Evolutionary conservation across 1,139 yeast genomes (phyloP).

Genomic region (Hyphopichia buzzinii): DNA sequence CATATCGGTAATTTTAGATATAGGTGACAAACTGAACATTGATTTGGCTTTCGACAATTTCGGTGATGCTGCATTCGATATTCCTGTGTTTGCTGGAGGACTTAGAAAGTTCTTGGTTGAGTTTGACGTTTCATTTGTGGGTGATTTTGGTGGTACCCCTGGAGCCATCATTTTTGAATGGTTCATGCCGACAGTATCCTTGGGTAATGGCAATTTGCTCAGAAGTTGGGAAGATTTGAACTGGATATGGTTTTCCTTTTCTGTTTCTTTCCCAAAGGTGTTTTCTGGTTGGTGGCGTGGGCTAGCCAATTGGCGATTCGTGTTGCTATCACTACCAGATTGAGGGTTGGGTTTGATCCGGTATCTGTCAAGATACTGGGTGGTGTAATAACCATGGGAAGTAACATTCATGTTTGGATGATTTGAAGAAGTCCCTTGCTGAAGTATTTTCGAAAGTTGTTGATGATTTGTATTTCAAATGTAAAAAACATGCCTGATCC

Average conservation of each 20-base stretch:
- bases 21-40: conserved; percentile 4
- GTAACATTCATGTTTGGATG: conserved; percentile 29
- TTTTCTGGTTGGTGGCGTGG: not conserved
- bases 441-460: no score
- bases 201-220: not conserved
- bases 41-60: conserved; percentile 1
- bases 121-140: not conserved
- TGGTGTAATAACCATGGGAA: conserved; percentile 26
- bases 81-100: not conserved
- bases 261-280: not conserved
- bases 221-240: not conserved
- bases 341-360: conserved; percentile 3
- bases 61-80: not conserved
- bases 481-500: not conserved
- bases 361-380: conserved; percentile 20
- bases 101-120: not conserved
- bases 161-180: not conserved
- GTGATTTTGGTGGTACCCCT: not conserved
- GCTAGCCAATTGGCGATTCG: not conserved
- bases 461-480: no score
- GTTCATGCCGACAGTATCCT: no score
- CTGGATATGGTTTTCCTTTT: not conserved
- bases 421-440: no score
- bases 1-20: conserved; percentile 2
- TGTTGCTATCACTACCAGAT: conserved; percentile 1